Evolutionary conservation across 2,329 filamentous ascomycete genomes (phyloP).

Genomic region (Fusarium circinatum): DNA sequence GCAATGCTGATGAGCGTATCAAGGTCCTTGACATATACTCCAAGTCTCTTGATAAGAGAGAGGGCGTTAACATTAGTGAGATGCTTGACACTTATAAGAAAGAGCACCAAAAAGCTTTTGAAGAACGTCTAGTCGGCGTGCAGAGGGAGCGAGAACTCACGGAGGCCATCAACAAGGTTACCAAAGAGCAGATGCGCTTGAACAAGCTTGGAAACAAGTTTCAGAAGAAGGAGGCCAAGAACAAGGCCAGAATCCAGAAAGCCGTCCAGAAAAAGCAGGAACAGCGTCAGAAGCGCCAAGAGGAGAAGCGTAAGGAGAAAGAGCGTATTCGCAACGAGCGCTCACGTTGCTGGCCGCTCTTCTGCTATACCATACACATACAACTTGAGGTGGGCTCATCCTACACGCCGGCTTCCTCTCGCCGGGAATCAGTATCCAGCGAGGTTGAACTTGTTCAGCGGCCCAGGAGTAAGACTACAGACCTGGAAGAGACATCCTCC

Average conservation of each 20-base stretch:
- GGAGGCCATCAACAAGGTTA: slow-evolving; percentile 46
- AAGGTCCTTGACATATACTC: slow-evolving; percentile 55
- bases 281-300: slow-evolving; percentile 49
- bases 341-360: slow-evolving; percentile 61
- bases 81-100: slow-evolving; percentile 54
- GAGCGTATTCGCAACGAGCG: slow-evolving; percentile 55
- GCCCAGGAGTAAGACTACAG: slow-evolving; percentile 47
- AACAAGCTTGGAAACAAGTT: slow-evolving; percentile 42
- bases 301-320: slow-evolving; percentile 56
- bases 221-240: slow-evolving; percentile 43
- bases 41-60: slow-evolving; percentile 50
- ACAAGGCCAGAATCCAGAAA: slow-evolving; percentile 49
- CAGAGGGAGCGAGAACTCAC: slow-evolving; percentile 47
- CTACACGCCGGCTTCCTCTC: slow-evolving; percentile 58
- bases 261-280: slow-evolving; percentile 50
- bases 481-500: slow-evolving; percentile 20
- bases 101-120: slow-evolving; percentile 56
- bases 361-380: slow-evolving; percentile 61
- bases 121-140: slow-evolving; percentile 52
- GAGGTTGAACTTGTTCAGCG: slow-evolving; percentile 60
- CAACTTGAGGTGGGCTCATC: slow-evolving; percentile 57
- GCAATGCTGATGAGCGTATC: slow-evolving; percentile 49
- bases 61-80: slow-evolving; percentile 49
- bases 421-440: slow-evolving; percentile 62
- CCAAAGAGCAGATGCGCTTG: slow-evolving; percentile 49